Conservation (phyloP, 768 basidiomycete species). For the Xerocomus spinulosus region DNA sequence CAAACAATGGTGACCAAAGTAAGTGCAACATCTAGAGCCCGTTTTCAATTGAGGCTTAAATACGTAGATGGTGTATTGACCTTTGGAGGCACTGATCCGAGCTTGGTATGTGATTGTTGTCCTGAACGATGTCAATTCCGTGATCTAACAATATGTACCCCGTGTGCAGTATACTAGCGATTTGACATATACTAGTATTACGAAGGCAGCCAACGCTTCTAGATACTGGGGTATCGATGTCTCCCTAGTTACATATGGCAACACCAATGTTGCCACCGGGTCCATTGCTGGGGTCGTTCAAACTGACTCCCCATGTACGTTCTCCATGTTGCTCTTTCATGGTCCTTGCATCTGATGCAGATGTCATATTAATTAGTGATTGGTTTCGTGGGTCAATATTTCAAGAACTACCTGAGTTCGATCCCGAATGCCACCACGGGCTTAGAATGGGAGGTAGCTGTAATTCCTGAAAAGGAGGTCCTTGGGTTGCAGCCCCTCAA, state of each 20-base stretch:
- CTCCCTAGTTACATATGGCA: not conserved
- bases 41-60: not conserved
- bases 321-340: no score
- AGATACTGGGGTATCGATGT: not conserved
- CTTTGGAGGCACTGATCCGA: not conserved
- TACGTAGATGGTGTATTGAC: not conserved
- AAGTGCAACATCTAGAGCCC: not conserved
- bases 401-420: no score
- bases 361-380: no score
- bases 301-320: no score
- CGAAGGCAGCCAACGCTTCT: not conserved
- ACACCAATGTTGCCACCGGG: not conserved
- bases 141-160: not conserved
- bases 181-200: not conserved
- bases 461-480: no score
- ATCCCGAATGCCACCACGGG: no score
- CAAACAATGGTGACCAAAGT: conserved; percentile 4
- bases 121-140: not conserved
- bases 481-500: no score
- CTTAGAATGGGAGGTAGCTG: no score
- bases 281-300: not conserved
- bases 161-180: not conserved
- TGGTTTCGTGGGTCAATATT: no score
- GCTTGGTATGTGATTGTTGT: not conserved
- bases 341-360: no score